These are phyloP conservation scores for Aspergillus uvarum DNA, from an alignment of 2,329 filamentous ascomycete genomes.

Conservation along the genomic window DNA sequence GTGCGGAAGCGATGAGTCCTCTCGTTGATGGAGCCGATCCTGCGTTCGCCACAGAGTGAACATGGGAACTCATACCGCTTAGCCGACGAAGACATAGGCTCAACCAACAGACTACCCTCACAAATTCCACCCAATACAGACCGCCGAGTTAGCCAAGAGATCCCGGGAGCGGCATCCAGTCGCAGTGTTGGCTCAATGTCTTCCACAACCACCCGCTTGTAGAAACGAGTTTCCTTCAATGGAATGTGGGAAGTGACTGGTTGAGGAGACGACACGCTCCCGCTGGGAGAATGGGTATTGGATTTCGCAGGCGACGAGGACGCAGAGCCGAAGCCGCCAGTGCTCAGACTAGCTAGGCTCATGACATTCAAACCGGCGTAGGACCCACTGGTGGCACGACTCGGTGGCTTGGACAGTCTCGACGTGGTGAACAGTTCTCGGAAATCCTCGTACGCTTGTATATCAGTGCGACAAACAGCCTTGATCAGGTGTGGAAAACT, in stretches of 20 bases:
- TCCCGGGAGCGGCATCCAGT: slow-evolving; percentile 81
- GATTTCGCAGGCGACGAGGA: slow-evolving; percentile 60
- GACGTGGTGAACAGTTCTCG: slow-evolving; percentile 70
- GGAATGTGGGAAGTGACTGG: slow-evolving; percentile 49
- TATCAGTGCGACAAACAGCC: slow-evolving; percentile 78
- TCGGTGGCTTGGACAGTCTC: slow-evolving; percentile 60
- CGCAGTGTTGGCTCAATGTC: slow-evolving; percentile 94
- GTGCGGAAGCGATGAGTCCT: slow-evolving; percentile 87
- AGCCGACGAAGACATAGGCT: slow-evolving; percentile 69
- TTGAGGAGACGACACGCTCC: slow-evolving; percentile 42
- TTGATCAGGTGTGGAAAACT: slow-evolving; percentile 82
- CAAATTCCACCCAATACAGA: slow-evolving; percentile 80
- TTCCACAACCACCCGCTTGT: slow-evolving; percentile 82
- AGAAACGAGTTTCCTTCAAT: slow-evolving; percentile 89
- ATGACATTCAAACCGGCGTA: slow-evolving; percentile 64
- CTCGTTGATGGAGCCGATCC: slow-evolving; percentile 68
- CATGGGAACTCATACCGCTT: slow-evolving; percentile 63
- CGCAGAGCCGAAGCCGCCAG: slow-evolving; percentile 54
- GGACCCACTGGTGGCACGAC: slow-evolving; percentile 70
- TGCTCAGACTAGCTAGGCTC: slow-evolving; percentile 50
- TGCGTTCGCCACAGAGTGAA: slow-evolving; percentile 81
- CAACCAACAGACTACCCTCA: slow-evolving; percentile 82
- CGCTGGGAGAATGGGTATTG: slow-evolving; percentile 56
- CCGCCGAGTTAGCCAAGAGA: slow-evolving; percentile 90
- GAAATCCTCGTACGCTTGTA: slow-evolving; percentile 82